Evolutionary conservation across 352 stramenopile genomes (phyloP).

Genomic region (Pythium diclinum): DNA sequence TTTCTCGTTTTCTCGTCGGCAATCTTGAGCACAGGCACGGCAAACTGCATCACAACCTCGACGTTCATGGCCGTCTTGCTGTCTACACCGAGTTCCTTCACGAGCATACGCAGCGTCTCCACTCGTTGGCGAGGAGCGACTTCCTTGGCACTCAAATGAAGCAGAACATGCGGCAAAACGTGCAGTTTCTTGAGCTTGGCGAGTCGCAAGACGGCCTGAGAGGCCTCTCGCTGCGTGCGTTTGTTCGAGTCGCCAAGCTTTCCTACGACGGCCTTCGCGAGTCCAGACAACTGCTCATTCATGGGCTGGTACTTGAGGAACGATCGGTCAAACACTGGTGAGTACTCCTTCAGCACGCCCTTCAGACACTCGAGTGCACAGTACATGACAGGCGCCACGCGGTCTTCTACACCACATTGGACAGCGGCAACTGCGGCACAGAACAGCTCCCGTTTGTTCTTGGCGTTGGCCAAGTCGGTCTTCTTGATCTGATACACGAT

Average conservation of each 20-base stretch:
- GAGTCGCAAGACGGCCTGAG: constrained; percentile 58
- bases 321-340: constrained; percentile 41
- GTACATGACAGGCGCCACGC: constrained; percentile 79
- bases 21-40: constrained; percentile 65
- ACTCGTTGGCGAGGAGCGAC: constrained; percentile 50
- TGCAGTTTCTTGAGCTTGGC: constrained; percentile 60
- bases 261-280: constrained; percentile 46
- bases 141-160: constrained; percentile 62
- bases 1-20: constrained; percentile 78
- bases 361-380: constrained; percentile 74
- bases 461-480: constrained; percentile 36
- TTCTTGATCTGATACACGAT: constrained; percentile 70
- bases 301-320: constrained; percentile 43
- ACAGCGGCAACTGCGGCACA: constrained; percentile 62
- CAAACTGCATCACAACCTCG: constrained; percentile 66
- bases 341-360: constrained; percentile 62
- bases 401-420: constrained; percentile 71
- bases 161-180: constrained; percentile 50
- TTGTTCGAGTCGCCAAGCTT: constrained; percentile 84
- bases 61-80: constrained; percentile 39
- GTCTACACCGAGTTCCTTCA: constrained; percentile 51
- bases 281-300: constrained; percentile 53
- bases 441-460: constrained; percentile 54
- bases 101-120: constrained; percentile 52
- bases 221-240: constrained; percentile 67